phyloP scores from a whole-genome alignment of 352 stramenopile species.

The Globisporangium echinulatum region DNA sequence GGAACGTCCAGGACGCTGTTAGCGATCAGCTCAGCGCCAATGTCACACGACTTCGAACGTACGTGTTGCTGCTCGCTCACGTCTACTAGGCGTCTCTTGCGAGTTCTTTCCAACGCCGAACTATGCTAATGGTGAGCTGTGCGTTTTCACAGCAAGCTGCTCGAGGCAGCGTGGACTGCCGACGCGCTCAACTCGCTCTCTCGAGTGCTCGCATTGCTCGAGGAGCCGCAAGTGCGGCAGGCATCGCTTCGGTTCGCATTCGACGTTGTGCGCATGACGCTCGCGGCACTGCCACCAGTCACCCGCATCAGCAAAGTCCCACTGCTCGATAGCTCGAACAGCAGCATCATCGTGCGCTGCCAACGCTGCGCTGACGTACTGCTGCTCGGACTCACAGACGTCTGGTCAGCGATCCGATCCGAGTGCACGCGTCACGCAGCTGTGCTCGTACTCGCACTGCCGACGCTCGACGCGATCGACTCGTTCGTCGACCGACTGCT shows the following conservation, averaged over 20 bases:
- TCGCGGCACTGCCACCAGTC: not conserved
- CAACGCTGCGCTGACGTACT: constrained; percentile 19
- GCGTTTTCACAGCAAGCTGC: constrained; percentile 6
- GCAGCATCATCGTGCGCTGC: not conserved
- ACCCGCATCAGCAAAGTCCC: not conserved
- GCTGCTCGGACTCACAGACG: constrained; percentile 44
- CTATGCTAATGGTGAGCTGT: not conserved
- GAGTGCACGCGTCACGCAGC: constrained; percentile 22
- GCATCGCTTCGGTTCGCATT: constrained; percentile 21
- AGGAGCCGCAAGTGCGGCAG: constrained; percentile 37
- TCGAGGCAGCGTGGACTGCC: constrained; percentile 17
- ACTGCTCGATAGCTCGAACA: not conserved
- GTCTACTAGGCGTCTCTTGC: not conserved
- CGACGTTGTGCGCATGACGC: not conserved
- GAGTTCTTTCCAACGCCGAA: not conserved
- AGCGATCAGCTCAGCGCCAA: not conserved
- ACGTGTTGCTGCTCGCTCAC: not conserved
- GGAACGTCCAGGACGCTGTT: not conserved
- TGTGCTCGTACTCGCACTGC: constrained; percentile 21
- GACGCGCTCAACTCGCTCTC: constrained; percentile 9
- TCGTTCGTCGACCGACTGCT: constrained; percentile 37
- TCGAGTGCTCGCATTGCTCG: constrained; percentile 19
- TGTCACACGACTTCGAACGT: not conserved
- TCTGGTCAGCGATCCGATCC: constrained; percentile 70
- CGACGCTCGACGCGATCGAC: constrained; percentile 27